Base-by-base conservation (phyloP, 768 basidiomycete genomes). In the Podaxis sp. region DNA sequence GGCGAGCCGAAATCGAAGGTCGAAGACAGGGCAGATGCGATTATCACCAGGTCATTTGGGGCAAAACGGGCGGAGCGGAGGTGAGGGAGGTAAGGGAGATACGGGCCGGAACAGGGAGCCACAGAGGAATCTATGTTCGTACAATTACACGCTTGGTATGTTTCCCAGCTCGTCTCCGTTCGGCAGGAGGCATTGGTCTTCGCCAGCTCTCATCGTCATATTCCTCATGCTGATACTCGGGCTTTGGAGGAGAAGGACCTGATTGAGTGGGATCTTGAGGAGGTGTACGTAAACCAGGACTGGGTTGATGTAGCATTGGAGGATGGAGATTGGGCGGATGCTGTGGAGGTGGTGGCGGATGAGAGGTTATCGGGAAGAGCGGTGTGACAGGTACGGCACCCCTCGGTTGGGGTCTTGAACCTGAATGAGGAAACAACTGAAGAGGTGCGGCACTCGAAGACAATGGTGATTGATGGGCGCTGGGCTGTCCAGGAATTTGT, bases 151-250 rank as follows among this genome's bases (percentile, higher is more conserved):
- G 82, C 67, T 78, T 80, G 23, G 90, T 91, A 69, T 91, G 90
- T 70, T 92, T 92, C 53, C 90, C 90, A 55, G 90, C 90, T 59
- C 90, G 78, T 58, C 90, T 77, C 23, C 90, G 83, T 70, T 90
- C 89, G 42, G 82, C 81, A 67, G 87, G 85, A 21, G 90, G 89
- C 72, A 85, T 90, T 0, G 89, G 87, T 47, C 82, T 75, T 32
- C 84, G 76, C 89, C 89, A 91, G 27, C 85, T 75, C 63, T 91
- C 88, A 68, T 90, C 89, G 58, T 88, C 85, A 66, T 78, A 80
- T 40, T 84, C 85, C 16, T 86, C 85, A 51, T 72, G 67, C 38
- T 67, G 59, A 59, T 72, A 76, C 50, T 79, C 77, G 21, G 69
- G 62, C 69, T 78, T 78, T 18, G 74, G 63, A 53, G 53, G 66